Conservation (phyloP, 148 eudicot genomes). For the Rheum nobile region DNA sequence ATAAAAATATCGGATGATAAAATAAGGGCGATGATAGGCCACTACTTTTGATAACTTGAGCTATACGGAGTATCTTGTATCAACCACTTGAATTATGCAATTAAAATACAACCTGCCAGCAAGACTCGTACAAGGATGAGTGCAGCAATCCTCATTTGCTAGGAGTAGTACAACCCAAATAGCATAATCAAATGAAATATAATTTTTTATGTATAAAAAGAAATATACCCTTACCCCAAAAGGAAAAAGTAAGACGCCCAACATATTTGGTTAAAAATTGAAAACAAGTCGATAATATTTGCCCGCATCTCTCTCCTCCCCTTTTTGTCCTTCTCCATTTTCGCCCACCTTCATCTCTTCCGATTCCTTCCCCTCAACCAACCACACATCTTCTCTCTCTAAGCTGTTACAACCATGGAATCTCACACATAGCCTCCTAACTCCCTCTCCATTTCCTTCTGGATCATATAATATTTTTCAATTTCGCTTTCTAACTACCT, state of each 20-base stretch:
- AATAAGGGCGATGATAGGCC: too few species aligned
- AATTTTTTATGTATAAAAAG: not conserved
- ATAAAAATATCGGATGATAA: too few species aligned
- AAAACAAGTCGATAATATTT: not conserved
- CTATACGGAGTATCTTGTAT: too few species aligned
- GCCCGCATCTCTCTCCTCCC: not conserved
- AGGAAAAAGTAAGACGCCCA: constrained; percentile 4
- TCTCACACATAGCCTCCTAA: not conserved
- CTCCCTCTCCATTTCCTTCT: not conserved
- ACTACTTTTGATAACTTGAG: too few species aligned
- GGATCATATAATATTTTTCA: not conserved
- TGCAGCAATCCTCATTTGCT: not conserved
- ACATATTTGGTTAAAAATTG: not conserved
- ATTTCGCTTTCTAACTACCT: not conserved
- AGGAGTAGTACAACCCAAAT: constrained; percentile 3
- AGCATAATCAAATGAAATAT: not conserved
- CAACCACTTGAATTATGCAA: too few species aligned
- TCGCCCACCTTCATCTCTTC: not conserved
- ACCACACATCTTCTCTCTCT: not conserved
- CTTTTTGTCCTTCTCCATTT: not conserved
- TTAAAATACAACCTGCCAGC: not conserved
- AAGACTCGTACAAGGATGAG: not conserved
- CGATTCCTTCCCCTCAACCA: constrained; percentile 8
- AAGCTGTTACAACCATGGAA: not conserved
- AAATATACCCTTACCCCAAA: not conserved